phyloP scores from a whole-genome alignment of 805 yeast genomes.

The Starmerella geochares region DNA sequence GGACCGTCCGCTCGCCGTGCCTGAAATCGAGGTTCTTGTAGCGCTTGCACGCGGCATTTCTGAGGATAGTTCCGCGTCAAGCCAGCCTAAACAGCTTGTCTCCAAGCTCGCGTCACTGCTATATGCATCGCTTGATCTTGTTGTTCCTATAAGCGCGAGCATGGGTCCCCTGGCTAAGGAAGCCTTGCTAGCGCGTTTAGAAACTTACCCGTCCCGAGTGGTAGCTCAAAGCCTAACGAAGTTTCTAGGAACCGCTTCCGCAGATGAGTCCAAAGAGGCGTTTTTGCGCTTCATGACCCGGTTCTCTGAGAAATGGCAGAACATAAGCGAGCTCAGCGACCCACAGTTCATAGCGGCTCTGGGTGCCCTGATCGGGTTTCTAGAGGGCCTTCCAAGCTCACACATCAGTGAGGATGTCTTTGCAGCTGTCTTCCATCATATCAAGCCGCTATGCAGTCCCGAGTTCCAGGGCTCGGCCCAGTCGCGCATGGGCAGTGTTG shows the following conservation, averaged over 20 bases:
- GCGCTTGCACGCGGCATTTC: constrained; percentile 40
- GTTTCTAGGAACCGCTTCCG: neutral
- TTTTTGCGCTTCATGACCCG: constrained; percentile 3
- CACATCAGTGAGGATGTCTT: neutral
- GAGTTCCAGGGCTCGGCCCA: constrained; percentile 7
- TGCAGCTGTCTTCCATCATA: neutral
- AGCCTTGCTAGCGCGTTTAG: constrained; percentile 32
- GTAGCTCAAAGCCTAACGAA: constrained; percentile 7
- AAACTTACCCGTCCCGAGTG: constrained; percentile 29
- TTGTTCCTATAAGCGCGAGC: neutral
- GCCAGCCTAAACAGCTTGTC: no score
- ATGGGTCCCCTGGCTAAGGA: constrained; percentile 1
- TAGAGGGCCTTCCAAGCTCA: constrained; percentile 13
- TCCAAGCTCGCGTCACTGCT: neutral
- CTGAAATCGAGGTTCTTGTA: constrained; percentile 43
- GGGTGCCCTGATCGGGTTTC: constrained; percentile 15
- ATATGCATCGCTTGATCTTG: neutral
- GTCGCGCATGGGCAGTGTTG: neutral
- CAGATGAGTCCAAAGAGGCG: neutral
- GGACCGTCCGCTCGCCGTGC: constrained; percentile 18
- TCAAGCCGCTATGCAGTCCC: neutral
- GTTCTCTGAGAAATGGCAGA: constrained; percentile 9
- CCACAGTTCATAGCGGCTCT: neutral
- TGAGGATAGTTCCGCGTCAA: neutral
- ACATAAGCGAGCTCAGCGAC: neutral